phyloP scores from a whole-genome alignment of 2,329 filamentous ascomycete species.

The Chaetomium olivaceum region DNA sequence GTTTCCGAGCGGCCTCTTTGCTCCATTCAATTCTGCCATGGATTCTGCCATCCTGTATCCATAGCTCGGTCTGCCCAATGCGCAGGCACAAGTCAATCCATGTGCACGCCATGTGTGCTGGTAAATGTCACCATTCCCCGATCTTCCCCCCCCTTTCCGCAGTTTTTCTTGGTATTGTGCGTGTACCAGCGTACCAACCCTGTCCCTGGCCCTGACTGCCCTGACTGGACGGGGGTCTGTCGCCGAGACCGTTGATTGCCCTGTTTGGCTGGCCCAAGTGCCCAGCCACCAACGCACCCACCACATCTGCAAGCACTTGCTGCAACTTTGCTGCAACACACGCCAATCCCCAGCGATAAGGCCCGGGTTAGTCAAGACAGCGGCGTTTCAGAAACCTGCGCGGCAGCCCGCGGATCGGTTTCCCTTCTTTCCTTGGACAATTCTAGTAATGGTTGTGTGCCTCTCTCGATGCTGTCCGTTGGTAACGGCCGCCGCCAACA shows the following conservation, averaged over 20 bases:
- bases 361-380: constrained; percentile 4
- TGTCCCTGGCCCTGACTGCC: constrained; percentile 20
- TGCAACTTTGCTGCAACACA: constrained; percentile 10
- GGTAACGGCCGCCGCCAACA: constrained; percentile 13
- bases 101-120: constrained; percentile 24
- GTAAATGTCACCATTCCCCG: constrained; percentile 14
- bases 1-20: neutral
- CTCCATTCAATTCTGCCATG: neutral
- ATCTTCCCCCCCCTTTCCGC: neutral
- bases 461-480: constrained; percentile 1
- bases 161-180: neutral
- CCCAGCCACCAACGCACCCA: constrained; percentile 8
- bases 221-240: constrained; percentile 2
- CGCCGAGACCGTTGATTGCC: constrained; percentile 17
- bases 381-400: constrained; percentile 20
- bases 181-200: constrained; percentile 9
- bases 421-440: neutral
- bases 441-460: neutral
- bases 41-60: neutral
- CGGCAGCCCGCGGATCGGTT: constrained; percentile 13
- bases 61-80: constrained; percentile 1
- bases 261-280: constrained; percentile 7
- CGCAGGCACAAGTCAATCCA: constrained; percentile 15
- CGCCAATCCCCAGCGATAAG: constrained; percentile 19
- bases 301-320: constrained; percentile 26